Evolutionary conservation across 1,139 yeast genomes (phyloP).

Genomic region (Starmera stellimalicola): DNA sequence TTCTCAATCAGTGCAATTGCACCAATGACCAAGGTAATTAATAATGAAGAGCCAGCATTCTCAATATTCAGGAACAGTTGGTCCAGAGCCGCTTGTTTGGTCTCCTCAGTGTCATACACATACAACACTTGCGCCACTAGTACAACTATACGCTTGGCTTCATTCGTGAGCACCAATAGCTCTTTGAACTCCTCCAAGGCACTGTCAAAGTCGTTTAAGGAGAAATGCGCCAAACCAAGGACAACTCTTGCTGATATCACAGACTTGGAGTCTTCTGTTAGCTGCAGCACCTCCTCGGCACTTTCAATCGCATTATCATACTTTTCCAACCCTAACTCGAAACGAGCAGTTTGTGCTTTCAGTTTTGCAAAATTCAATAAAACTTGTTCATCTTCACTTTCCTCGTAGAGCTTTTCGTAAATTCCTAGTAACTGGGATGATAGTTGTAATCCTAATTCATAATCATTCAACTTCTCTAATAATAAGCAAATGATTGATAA

Average conservation of each 20-base stretch:
- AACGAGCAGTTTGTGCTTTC: constrained; percentile 63
- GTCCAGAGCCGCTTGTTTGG: constrained; percentile 73
- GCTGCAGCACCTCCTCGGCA: constrained; percentile 47
- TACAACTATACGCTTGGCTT: constrained; percentile 54
- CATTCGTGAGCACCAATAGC: constrained; percentile 47
- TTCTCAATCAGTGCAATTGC: constrained; percentile 67
- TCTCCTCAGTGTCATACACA: constrained; percentile 63
- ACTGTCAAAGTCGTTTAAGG: constrained; percentile 47
- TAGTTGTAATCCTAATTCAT: constrained; percentile 39
- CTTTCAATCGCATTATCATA: constrained; percentile 52
- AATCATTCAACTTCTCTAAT: constrained; percentile 68
- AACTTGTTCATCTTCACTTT: constrained; percentile 37
- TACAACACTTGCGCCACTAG: constrained; percentile 72
- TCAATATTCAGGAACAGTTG: constrained; percentile 58
- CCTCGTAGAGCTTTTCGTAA: constrained; percentile 53
- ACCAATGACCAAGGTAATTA: constrained; percentile 66
- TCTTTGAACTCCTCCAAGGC: constrained; percentile 60
- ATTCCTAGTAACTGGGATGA: constrained; percentile 37
- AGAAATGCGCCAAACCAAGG: constrained; percentile 62
- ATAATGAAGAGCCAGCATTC: constrained; percentile 51
- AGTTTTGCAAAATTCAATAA: constrained; percentile 46
- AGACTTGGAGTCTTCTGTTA: constrained; percentile 31
- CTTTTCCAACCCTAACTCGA: constrained; percentile 48
- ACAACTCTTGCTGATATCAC: constrained; percentile 56
- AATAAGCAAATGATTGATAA: constrained; percentile 46